Base-by-base conservation (phyloP, 768 basidiomycete genomes). In the Phylloporus arenicola region DNA sequence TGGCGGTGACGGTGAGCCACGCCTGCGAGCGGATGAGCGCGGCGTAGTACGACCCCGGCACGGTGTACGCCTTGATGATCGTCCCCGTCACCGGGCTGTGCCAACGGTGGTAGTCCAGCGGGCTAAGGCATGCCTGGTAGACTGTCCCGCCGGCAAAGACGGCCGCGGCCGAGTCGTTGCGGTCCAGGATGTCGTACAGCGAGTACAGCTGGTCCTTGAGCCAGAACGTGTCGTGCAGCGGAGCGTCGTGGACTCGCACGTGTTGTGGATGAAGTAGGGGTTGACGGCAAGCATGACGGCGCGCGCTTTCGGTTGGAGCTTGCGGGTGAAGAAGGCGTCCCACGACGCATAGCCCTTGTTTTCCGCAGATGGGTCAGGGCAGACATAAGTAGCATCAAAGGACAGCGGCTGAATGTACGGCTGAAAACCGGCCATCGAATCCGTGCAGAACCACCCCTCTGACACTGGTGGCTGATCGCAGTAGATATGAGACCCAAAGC, bases 171-270 rank as follows among this genome's bases (percentile, higher is more conserved):
- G 6, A 3, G 6, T 8, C 16, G 6, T 47, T 34, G 9, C 70
- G 62, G 13, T 35, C 16, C 34, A 83, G 72, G 69, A 82, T 79
- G 61, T 81, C 72, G n/a, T 58, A 46, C 46, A 83, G 75, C 3
- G 81, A 82, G 64, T 84, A 83, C 0, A 73, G 70, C 55, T 82
- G 69, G 6, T 69, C 75, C 56, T 84, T 84, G 62, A 82, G 60
- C 79, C 79, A 83, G 63, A 84, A 82, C 27, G 57, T 58, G 49
- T 81, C 78, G 13, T 64, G 58, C 4, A 56, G 27, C 43, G 39
- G 57, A 77, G 72, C 12, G 75, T 56, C 6, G 63, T 70, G 29
- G 76, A 79, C 57, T 84, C 83, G 70, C 82, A 83, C 3, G 76
- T 71, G 58, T 71, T 76, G 52, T 64, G 67, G 50, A 83, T 27